Conservation (phyloP, 164 flowering plant genomes). For the Litsea cubeba region DNA sequence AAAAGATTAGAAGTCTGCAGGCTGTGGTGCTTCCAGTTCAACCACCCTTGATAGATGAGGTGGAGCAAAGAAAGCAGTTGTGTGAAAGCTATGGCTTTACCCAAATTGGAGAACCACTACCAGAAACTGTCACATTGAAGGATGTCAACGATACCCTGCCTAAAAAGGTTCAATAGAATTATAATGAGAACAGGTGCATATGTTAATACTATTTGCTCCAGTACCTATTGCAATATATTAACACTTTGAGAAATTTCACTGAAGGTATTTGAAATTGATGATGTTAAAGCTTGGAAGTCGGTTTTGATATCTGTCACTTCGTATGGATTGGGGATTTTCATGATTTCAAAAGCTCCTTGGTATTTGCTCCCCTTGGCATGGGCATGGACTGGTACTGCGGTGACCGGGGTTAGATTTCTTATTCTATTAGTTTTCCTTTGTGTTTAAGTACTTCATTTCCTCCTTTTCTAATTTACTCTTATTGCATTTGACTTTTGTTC, state of each 20-base stretch:
- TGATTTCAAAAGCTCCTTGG: constrained; percentile 95
- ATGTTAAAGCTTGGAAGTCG: constrained; percentile 74
- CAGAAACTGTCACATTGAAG: constrained; percentile 62
- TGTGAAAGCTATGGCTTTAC: constrained; percentile 80
- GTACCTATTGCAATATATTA: constrained; percentile 1
- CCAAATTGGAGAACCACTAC: constrained; percentile 85
- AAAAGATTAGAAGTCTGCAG: constrained; percentile 20
- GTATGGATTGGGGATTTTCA: constrained; percentile 72
- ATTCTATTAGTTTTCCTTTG: constrained; percentile 2
- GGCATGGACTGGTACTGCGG: constrained; percentile 98
- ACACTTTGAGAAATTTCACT: constrained; percentile 4
- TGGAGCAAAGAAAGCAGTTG: constrained; percentile 51
- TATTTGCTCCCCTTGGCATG: constrained; percentile 96
- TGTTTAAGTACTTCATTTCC: neutral
- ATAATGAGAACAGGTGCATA: neutral
- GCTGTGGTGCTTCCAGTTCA: constrained; percentile 58
- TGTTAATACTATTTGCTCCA: neutral
- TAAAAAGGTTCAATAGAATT: constrained; percentile 46
- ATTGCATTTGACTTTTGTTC: neutral
- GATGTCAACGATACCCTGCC: constrained; percentile 71
- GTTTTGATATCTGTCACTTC: constrained; percentile 65
- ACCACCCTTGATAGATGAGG: constrained; percentile 34
- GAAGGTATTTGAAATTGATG: constrained; percentile 88
- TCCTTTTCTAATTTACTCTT: neutral
- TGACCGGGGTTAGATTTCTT: constrained; percentile 72